Evolutionary conservation across 2,329 filamentous ascomycete species (phyloP), one percentile per base, ranked within the genome.

Genomic region (Exophiala sideris): DNA sequence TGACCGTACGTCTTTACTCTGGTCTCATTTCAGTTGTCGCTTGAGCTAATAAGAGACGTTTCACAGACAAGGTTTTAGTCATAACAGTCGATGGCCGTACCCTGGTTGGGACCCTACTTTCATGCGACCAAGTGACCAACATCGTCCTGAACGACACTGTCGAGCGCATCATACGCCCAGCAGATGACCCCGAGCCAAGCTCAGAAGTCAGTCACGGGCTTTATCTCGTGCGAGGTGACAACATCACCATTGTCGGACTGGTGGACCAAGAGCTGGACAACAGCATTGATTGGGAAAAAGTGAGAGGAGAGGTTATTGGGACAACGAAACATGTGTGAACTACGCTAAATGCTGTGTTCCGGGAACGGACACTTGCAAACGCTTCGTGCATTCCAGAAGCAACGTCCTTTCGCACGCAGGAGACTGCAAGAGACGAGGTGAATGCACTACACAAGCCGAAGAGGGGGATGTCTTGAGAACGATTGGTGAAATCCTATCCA

Each of bases 1-100:
- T 58, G 79, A 80, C 63, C 79, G 78, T 81, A 66, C 69, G 42
- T 24, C 2, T 3, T n/a, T 50, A 51, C 24, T 46, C n/a, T 21
- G 18, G 6, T 44, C 8, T 36, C 45, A n/a, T 20, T 14, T 33
- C 21, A 35, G 32, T 36, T 36, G 18, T 29, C 36, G 34, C 47
- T 51, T 44, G 20, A 54, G 60, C 53, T 56, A 46, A 52, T 49
- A 34, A 41, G 36, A 9, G 11, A 69, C 73, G 66, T 69, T 59
- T 62, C 57, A 40, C 67, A 96, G 94, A 96, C 74, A 95, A 90
- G 73, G 89, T 97, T 64, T 80, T 91, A 54, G 87, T 97, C 67
- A 82, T 97, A 60, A 97, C 94, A 24, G 87, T 89, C 64, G 94
- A 97, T 73, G 94, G 92, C 48, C 86, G 92, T 65, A 95, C 89